These are phyloP conservation scores for Saccharomycopsis schoenii DNA, from an alignment of 805 yeast species.

Conservation along the genomic window DNA sequence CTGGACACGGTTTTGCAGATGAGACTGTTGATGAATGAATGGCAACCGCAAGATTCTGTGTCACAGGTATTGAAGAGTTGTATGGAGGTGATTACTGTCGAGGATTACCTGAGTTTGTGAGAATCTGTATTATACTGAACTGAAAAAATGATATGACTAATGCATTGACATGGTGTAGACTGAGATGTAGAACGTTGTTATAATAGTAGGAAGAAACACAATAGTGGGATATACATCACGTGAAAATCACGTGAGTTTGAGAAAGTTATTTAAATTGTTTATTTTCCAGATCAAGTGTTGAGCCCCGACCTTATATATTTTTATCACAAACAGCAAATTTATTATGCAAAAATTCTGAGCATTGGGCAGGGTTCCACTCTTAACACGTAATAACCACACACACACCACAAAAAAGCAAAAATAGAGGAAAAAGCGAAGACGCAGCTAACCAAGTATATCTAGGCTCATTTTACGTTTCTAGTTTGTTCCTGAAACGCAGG, in stretches of 20 bases:
- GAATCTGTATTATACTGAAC: neutral
- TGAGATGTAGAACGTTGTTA: no score
- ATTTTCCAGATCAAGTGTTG: no score
- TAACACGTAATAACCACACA: neutral
- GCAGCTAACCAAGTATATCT: no score
- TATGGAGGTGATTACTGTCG: slow-evolving; percentile 41
- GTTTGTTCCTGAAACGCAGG: neutral
- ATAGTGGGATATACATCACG: no score
- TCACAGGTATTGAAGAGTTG: slow-evolving; percentile 77
- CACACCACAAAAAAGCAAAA: neutral
- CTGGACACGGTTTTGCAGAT: slow-evolving; percentile 44
- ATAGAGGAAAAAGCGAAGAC: no score
- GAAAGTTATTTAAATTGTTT: no score
- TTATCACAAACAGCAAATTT: neutral
- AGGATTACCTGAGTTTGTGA: slow-evolving; percentile 12
- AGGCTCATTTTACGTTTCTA: no score
- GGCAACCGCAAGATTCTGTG: slow-evolving; percentile 81
- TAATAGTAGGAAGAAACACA: no score
- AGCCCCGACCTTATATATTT: neutral
- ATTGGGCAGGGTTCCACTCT: neutral
- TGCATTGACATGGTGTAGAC: no score
- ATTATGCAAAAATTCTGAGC: no score
- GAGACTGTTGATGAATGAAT: slow-evolving; percentile 59
- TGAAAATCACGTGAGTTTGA: no score
- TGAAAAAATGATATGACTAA: no score